Base-by-base conservation (phyloP, 441 rosid genomes). In the Raphanus hybrid region DNA sequence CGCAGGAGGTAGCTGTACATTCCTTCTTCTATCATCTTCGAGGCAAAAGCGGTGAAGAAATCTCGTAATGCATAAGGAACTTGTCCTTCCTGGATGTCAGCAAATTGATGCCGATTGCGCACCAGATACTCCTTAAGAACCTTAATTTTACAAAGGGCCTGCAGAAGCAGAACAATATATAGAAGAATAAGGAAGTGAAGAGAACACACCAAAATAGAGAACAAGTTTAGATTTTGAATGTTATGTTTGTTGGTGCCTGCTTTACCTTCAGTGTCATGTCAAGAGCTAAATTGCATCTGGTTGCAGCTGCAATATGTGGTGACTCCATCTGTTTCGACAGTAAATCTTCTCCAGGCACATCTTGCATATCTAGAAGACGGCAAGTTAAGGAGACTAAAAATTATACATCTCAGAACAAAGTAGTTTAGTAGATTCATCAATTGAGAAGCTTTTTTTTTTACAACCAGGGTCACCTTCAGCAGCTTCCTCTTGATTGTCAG, bases 251-350 rank as follows among this genome's bases (percentile, higher is more conserved):
- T 45, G 50, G 45, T 75, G 34, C 32, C 54, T 58, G 50, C 20
- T 67, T 59, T 67, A 75, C 78, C 78, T 67, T 67, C 32, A 75
- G 35, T 14, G 61, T 41, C 78, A 67, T 75, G 35, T 43, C 60
- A 58, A 75, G 78, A 16, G 78, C 72, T 57, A 8, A 57, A 66
- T 16, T 50, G 63, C 2, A 69, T 75, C 65, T 37, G 48, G 26
- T 8, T 54, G 59, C 26, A 76, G 16, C 43, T 20, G 64, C 63
- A 29, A 23, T 29, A 41, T 1, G 59, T 29, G 58, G 43, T 43
- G 57, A 58, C 55, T 70, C 74, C 54, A 20, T n/a, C 4, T 70
- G 37, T 58, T 39, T 34, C 6, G 34, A 41, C 16, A 23, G 64
- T 74, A 16, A 57, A 66, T 57, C 58, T 55, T 64, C 65, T 45